These are phyloP conservation scores for Amanita polypyramis DNA, from an alignment of 768 basidiomycete genomes.

Conservation along the genomic window DNA sequence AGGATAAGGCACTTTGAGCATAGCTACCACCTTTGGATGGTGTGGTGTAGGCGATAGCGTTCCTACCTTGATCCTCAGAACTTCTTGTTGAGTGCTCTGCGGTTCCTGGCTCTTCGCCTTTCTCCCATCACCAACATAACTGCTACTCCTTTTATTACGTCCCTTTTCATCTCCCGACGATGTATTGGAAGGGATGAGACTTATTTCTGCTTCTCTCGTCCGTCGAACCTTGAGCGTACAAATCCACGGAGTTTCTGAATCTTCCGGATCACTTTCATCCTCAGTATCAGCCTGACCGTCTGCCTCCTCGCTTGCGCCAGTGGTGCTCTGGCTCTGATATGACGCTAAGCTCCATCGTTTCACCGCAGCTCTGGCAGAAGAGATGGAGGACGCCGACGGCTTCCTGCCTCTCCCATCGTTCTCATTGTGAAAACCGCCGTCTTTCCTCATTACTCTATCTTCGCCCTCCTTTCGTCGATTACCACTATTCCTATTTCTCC, in stretches of 20 bases:
- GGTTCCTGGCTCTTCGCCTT: constrained; percentile 5
- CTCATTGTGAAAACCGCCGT: constrained; percentile 19
- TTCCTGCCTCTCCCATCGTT: constrained; percentile 27
- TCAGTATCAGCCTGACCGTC: constrained; percentile 35
- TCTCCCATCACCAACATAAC: constrained; percentile 8
- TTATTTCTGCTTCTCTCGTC: constrained; percentile 15
- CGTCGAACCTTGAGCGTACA: constrained; percentile 69
- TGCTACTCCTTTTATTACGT: constrained; percentile 6
- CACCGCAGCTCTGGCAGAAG: constrained; percentile 17
- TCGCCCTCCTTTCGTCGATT: background rate
- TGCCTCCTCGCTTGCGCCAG: constrained; percentile 7
- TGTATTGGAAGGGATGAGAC: background rate
- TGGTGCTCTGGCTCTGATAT: constrained; percentile 2
- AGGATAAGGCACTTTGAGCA: constrained; percentile 86
- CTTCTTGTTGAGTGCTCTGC: constrained; percentile 18
- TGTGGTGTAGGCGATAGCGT: constrained; percentile 89
- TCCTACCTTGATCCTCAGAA: constrained; percentile 56
- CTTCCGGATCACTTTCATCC: constrained; percentile 89
- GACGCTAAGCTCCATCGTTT: constrained; percentile 10
- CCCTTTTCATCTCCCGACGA: background rate
- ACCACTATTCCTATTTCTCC: constrained; percentile 3
- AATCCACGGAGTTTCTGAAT: constrained; percentile 93
- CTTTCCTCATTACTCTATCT: constrained; percentile 6
- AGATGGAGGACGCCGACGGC: constrained; percentile 10
- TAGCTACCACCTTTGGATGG: constrained; percentile 88